phyloP scores from a whole-genome alignment of 2,329 filamentous ascomycete genomes.

The Aspergillus quadrilineatus region DNA sequence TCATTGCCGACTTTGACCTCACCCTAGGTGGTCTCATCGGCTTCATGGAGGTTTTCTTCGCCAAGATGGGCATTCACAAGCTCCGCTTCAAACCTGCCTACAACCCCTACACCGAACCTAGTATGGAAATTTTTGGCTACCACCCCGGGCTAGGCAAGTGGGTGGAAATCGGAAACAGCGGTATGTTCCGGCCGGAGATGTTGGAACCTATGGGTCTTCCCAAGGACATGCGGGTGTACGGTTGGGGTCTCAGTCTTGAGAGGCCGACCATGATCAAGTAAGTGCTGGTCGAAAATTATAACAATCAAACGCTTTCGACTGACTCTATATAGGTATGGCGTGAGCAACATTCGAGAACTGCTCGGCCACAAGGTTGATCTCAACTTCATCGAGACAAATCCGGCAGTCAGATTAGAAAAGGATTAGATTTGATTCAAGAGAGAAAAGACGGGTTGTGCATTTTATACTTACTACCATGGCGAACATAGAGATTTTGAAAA shows the following conservation, averaged over 20 bases:
- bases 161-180: conserved; percentile 96
- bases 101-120: conserved; percentile 92
- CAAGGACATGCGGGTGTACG: conserved; percentile 88
- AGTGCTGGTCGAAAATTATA: conserved; percentile 33
- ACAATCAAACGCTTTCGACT: not conserved
- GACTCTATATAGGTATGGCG: conserved; percentile 56
- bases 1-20: conserved; percentile 93
- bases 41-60: conserved; percentile 95
- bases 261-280: conserved; percentile 97
- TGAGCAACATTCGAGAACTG: conserved; percentile 87
- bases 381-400: conserved; percentile 86
- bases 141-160: conserved; percentile 86
- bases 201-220: conserved; percentile 90
- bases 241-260: conserved; percentile 89
- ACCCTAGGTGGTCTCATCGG: conserved; percentile 90
- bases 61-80: conserved; percentile 84
- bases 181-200: conserved; percentile 99
- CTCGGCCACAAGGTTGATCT: conserved; percentile 95
- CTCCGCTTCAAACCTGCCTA: conserved; percentile 97
- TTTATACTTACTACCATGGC: conserved; percentile 4
- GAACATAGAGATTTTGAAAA: conserved; percentile 9
- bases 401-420: conserved; percentile 86
- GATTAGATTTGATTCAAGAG: conserved; percentile 53
- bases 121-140: conserved; percentile 97
- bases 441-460: conserved; percentile 16